Base-by-base conservation (phyloP, 768 basidiomycete species). In the Lactarius trivialis region DNA sequence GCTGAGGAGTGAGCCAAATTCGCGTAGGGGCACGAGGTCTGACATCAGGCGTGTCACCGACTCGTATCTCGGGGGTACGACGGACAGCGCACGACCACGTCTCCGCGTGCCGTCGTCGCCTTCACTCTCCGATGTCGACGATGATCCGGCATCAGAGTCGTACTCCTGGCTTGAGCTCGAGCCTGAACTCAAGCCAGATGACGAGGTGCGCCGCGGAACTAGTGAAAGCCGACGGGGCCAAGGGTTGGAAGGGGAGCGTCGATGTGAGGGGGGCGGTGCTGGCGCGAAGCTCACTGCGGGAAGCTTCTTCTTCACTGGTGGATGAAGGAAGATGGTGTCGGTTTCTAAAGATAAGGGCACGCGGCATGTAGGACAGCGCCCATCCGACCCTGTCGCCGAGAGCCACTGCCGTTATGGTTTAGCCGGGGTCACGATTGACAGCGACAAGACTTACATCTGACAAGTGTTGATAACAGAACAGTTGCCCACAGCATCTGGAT, bases 401-500 rank as follows among this genome's bases (percentile, higher is more conserved):
- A 67, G 34, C 67, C 67, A 67, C 67, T 67, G 53, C 2, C 17
- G 14, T 41, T 26, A 50, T 15, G 21, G n/a, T 32, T 60, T 19
- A 58, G 37, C 8, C 8, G 45, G 24, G 33, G 28, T 33, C 11
- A 36, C 24, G 28, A 28, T 36, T 34, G 11, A 24, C 15, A 7
- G 12, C 8, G 7, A 52, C 6, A 43, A 7, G 45, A 63, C 67
- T 32, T 53, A 66, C 67, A 58, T 67, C 67, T 41, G 67, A 67
- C 21, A 67, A 15, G 43, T 67, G 67, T 48, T 67, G 67, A 50
- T 50, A 67, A 49, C 67, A 67, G 56, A 67, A 67, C 19, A 67
- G 30, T 43, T 67, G 67, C 9, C 67, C 67, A 26, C 67, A 67
- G 52, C 67, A 67, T 8, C 65, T 34, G 21, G 67, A 48, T 50